These are phyloP conservation scores for Bacidia rubella DNA, from an alignment of 495 filamentous ascomycete genomes.

Conservation along the genomic window DNA sequence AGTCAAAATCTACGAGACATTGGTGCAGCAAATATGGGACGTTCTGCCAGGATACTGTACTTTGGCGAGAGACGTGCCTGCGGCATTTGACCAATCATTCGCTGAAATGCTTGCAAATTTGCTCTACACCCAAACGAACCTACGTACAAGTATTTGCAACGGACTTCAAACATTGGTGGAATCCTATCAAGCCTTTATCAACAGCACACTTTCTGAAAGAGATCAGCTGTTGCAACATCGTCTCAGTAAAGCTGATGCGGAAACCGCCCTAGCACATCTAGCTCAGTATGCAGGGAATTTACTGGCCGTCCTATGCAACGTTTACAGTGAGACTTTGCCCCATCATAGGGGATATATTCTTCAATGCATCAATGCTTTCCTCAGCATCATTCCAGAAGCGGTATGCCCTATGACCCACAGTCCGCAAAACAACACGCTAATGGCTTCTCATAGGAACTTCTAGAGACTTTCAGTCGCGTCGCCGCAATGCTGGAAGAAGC, in stretches of 20 bases:
- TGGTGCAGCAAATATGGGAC: constrained; percentile 92
- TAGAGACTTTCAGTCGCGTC: constrained; percentile 76
- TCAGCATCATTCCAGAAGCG: constrained; percentile 68
- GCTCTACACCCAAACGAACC: constrained; percentile 78
- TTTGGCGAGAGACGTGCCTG: constrained; percentile 62
- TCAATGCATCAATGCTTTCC: constrained; percentile 82
- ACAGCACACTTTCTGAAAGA: constrained; percentile 44
- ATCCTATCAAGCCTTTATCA: constrained; percentile 68
- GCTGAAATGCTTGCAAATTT: constrained; percentile 84
- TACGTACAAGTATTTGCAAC: constrained; percentile 75
- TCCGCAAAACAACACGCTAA: too few relatives aligned
- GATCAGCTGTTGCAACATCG: constrained; percentile 57
- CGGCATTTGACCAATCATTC: constrained; percentile 75
- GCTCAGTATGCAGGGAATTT: constrained; percentile 69
- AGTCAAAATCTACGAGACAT: constrained; percentile 90
- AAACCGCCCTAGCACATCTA: constrained; percentile 66
- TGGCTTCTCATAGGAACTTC: constrained; percentile 45
- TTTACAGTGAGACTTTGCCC: constrained; percentile 88
- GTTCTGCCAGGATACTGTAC: constrained; percentile 93
- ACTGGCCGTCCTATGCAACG: constrained; percentile 91
- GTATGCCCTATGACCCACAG: constrained; percentile 27
- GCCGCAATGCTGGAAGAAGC: constrained; percentile 67
- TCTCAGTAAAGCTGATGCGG: constrained; percentile 58
- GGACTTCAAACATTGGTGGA: constrained; percentile 77
- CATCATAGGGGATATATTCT: constrained; percentile 82